Conservation (phyloP, 1,284 basidiomycete genomes). For the Austroboletus novae-zelandiae region DNA sequence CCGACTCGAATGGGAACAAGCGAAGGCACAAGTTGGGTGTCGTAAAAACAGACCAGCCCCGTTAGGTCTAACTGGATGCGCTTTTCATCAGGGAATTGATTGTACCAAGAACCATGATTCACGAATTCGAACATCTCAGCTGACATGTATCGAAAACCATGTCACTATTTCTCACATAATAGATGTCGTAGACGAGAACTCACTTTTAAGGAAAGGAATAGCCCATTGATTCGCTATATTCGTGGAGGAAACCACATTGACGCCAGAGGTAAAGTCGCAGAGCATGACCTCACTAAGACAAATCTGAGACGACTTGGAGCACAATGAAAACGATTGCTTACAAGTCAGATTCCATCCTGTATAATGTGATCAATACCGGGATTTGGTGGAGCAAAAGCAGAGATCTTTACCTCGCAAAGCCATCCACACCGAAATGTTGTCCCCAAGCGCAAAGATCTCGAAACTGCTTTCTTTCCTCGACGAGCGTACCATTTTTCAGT, state of each 20-base stretch:
- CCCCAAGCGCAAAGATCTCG: conserved; percentile 38
- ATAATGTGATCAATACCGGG: neutral
- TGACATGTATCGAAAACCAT: neutral
- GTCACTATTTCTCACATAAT: neutral
- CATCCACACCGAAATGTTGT: conserved; percentile 34
- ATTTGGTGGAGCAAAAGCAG: too few relatives aligned
- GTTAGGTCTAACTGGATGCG: conserved; percentile 34
- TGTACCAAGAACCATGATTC: conserved; percentile 34
- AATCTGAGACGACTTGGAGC: neutral
- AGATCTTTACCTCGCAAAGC: conserved; percentile 36
- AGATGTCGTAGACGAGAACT: neutral
- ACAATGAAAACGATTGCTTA: conserved; percentile 23
- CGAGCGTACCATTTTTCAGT: conserved; percentile 7
- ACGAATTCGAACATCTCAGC: conserved; percentile 14
- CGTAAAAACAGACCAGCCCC: conserved; percentile 35
- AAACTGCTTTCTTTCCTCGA: conserved; percentile 31
- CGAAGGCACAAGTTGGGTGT: conserved; percentile 32
- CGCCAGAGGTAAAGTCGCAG: conserved; percentile 44
- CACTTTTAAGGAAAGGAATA: neutral
- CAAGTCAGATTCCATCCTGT: conserved; percentile 51
- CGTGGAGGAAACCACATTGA: conserved; percentile 36
- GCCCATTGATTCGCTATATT: conserved; percentile 14
- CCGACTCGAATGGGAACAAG: conserved; percentile 25
- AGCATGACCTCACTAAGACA: conserved; percentile 48
- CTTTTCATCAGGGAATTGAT: conserved; percentile 36